Percentiles rank a stretch among this genome's conserved stretches.
Evolutionary conservation across 768 basidiomycete species (phyloP).

Genomic region (Sporobolomyces phaffii): DNA sequence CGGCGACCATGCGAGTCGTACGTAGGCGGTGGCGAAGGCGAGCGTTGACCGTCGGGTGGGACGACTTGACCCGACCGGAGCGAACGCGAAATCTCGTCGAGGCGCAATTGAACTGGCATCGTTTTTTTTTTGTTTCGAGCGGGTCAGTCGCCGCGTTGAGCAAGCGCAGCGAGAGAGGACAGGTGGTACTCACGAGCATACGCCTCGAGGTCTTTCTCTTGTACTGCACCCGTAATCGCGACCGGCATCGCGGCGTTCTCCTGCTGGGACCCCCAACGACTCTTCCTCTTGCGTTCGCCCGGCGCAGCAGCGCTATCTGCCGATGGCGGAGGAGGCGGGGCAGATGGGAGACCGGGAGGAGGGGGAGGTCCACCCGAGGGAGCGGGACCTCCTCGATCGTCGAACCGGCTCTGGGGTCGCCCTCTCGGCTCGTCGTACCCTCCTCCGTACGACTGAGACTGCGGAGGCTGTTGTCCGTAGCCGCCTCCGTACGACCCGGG

Average conservation of each 20-base stretch:
- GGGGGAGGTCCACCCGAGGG: no score
- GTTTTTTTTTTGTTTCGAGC: no score
- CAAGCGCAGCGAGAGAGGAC: neutral
- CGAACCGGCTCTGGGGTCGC: constrained; percentile 12
- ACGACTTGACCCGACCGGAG: constrained; percentile 88
- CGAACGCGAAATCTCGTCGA: constrained; percentile 97
- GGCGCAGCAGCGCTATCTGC: constrained; percentile 10
- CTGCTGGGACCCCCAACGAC: constrained; percentile 85
- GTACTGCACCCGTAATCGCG: constrained; percentile 82
- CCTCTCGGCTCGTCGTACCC: constrained; percentile 25
- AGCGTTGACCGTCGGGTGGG: constrained; percentile 89
- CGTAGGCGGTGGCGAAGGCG: constrained; percentile 91
- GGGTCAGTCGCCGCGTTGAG: no score
- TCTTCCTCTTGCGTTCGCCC: constrained; percentile 79
- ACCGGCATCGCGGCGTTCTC: constrained; percentile 87
- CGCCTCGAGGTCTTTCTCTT: constrained; percentile 91
- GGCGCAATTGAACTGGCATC: constrained; percentile 64
- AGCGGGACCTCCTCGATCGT: constrained; percentile 33
- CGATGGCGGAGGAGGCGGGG: constrained; percentile 12
- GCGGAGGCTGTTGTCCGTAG: constrained; percentile 1
- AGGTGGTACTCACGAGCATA: constrained; percentile 59
- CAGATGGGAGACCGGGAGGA: constrained; percentile 21
- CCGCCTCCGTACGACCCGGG: neutral
- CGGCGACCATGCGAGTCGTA: constrained; percentile 96
- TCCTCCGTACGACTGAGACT: constrained; percentile 1